A percentile compares a stretch with the other conserved stretches of the same genome.
Evolutionary conservation across 2,329 filamentous ascomycete species (phyloP).

Genomic region (Chaetomiaceae sp.): DNA sequence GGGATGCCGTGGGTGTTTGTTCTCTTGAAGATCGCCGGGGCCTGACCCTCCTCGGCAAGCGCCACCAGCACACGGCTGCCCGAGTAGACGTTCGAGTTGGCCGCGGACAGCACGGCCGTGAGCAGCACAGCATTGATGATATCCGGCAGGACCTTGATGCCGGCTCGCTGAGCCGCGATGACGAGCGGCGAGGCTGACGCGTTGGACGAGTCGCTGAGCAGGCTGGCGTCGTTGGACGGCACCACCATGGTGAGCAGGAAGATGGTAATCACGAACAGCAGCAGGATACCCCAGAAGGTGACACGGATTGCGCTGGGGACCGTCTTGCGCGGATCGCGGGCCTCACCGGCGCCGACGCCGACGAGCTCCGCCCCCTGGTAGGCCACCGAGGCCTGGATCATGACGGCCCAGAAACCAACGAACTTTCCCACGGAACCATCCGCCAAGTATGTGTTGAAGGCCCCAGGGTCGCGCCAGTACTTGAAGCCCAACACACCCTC

Average conservation of each 20-base stretch:
- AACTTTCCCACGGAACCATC: constrained; percentile 51
- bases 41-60: constrained; percentile 58
- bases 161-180: constrained; percentile 54
- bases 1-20: constrained; percentile 60
- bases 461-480: constrained; percentile 63
- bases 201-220: constrained; percentile 47
- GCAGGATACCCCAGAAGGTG: constrained; percentile 69
- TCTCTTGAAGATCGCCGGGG: constrained; percentile 51
- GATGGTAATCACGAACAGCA: constrained; percentile 58
- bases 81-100: constrained; percentile 71
- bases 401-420: constrained; percentile 62
- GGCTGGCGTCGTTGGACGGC: constrained; percentile 51
- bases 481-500: constrained; percentile 69
- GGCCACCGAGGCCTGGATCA: constrained; percentile 63
- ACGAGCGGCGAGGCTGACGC: constrained; percentile 62
- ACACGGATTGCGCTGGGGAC: constrained; percentile 67
- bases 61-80: constrained; percentile 62
- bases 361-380: constrained; percentile 72
- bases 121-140: constrained; percentile 75
- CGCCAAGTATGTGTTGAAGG: constrained; percentile 58
- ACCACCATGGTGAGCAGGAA: constrained; percentile 69
- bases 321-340: constrained; percentile 62
- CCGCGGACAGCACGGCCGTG: constrained; percentile 71
- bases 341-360: constrained; percentile 72
- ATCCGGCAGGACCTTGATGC: constrained; percentile 56